These are phyloP conservation scores for Austroboletus novae-zelandiae DNA, from an alignment of 1,284 basidiomycete species.

Conservation along the genomic window DNA sequence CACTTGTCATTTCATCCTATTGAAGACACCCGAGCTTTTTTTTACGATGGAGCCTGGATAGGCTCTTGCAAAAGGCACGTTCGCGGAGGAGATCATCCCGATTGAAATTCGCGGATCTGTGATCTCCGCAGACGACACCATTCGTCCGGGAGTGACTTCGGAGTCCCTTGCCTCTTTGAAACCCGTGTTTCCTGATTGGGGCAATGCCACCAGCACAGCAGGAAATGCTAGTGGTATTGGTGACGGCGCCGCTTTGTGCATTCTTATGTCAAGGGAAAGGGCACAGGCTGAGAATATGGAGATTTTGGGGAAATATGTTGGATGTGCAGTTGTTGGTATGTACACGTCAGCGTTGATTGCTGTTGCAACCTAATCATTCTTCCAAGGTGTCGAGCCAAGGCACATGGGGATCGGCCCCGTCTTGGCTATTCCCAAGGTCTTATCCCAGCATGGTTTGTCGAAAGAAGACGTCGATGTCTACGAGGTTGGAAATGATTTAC, in stretches of 20 bases:
- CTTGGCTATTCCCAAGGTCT: constrained; percentile 78
- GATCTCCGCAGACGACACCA: constrained; percentile 74
- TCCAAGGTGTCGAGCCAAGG: constrained; percentile 74
- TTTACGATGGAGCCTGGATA: constrained; percentile 25
- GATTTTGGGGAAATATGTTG: constrained; percentile 88
- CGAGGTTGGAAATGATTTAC: constrained; percentile 57
- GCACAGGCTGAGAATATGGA: constrained; percentile 86
- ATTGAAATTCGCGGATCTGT: constrained; percentile 60
- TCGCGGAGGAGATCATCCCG: constrained; percentile 80
- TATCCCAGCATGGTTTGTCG: constrained; percentile 69
- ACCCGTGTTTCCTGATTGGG: constrained; percentile 80
- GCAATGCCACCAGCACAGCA: constrained; percentile 72
- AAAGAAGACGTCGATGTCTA: constrained; percentile 88
- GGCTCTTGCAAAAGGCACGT: constrained; percentile 64
- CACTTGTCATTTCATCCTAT: neutral
- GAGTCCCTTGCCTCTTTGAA: constrained; percentile 68
- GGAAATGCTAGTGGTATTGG: constrained; percentile 94
- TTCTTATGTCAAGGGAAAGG: constrained; percentile 81
- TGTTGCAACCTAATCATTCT: constrained; percentile 1
- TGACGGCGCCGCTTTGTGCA: constrained; percentile 90
- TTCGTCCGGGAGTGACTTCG: constrained; percentile 73
- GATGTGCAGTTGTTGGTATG: constrained; percentile 76
- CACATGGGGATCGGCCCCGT: constrained; percentile 89
- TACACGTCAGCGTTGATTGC: constrained; percentile 11
- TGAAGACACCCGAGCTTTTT: neutral